These are phyloP conservation scores for Elaeagnus macrophylla DNA, from an alignment of 306 rosid species.

Conservation along the genomic window DNA sequence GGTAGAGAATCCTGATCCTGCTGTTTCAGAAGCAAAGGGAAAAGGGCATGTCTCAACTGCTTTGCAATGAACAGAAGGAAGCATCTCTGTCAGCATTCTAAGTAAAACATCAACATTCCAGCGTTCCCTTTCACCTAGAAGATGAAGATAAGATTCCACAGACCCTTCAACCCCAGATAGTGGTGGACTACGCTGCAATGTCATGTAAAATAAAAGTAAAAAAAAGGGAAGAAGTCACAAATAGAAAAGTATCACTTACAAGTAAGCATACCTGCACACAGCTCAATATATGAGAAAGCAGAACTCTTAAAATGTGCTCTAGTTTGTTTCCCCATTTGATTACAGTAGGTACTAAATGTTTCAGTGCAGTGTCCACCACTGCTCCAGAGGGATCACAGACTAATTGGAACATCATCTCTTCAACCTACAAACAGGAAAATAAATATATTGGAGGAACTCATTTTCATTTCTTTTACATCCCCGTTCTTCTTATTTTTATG, in stretches of 20 bases:
- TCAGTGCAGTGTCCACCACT: conserved; percentile 79
- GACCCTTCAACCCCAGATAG: conserved; percentile 98
- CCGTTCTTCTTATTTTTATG: conserved; percentile 29
- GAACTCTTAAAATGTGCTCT: conserved; percentile 61
- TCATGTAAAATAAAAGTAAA: conserved; percentile 14
- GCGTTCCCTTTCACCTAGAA: conserved; percentile 87
- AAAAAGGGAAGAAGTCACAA: conserved; percentile 10
- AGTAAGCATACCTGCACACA: conserved; percentile 58
- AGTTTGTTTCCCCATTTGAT: conserved; percentile 82
- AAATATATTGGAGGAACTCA: conserved; percentile 28
- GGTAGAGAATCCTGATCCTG: conserved; percentile 44
- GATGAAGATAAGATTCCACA: conserved; percentile 79
- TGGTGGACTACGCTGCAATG: conserved; percentile 80
- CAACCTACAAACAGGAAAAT: conserved; percentile 59
- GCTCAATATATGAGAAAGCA: conserved; percentile 58
- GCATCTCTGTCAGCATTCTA: conserved; percentile 63
- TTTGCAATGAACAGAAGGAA: conserved; percentile 53
- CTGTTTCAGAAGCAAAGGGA: conserved; percentile 44
- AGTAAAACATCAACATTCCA: conserved; percentile 86
- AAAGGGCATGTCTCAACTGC: conserved; percentile 75
- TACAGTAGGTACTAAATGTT: conserved; percentile 81
- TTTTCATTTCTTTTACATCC: conserved; percentile 15
- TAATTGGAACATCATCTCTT: conserved; percentile 93
- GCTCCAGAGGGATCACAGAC: conserved; percentile 92
- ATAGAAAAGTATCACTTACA: conserved; percentile 11